Percentiles rank a stretch among this genome's conserved stretches.
Conservation (phyloP, 345 rosid species). For the Citrus mangshanensis region DNA sequence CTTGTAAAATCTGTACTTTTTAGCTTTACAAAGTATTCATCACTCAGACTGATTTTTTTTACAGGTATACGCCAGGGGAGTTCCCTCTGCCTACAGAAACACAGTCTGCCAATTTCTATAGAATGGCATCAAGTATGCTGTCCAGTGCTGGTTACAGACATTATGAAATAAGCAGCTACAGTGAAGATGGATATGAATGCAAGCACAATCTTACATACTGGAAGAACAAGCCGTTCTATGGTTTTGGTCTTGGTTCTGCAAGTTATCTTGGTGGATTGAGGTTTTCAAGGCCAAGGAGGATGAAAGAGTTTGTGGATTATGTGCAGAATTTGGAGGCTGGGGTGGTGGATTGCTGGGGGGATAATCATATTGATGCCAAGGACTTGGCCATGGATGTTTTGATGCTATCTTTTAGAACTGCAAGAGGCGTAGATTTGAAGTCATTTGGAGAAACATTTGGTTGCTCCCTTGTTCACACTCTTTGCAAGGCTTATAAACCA, state of each 20-base stretch:
- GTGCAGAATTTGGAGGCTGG: slow-evolving; percentile 66
- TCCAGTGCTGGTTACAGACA: slow-evolving; percentile 64
- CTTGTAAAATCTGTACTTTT: background rate
- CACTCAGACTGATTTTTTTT: slow-evolving; percentile 9
- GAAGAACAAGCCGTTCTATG: slow-evolving; percentile 81
- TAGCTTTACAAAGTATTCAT: background rate
- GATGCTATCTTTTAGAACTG: slow-evolving; percentile 90
- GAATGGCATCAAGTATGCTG: slow-evolving; percentile 65
- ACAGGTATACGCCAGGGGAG: slow-evolving; percentile 86
- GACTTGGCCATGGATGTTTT: slow-evolving; percentile 78
- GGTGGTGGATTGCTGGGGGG: slow-evolving; percentile 27
- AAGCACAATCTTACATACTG: slow-evolving; percentile 85
- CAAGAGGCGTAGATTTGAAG: slow-evolving; percentile 67
- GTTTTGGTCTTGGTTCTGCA: slow-evolving; percentile 92
- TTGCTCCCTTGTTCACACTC: slow-evolving; percentile 38
- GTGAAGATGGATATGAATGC: slow-evolving; percentile 65
- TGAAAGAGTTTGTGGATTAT: slow-evolving; percentile 60
- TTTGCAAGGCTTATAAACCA: slow-evolving; percentile 61
- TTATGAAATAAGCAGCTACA: slow-evolving; percentile 85
- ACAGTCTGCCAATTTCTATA: slow-evolving; percentile 77
- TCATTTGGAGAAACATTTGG: slow-evolving; percentile 63
- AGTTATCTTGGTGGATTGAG: slow-evolving; percentile 74
- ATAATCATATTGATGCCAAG: slow-evolving; percentile 37
- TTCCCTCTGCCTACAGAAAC: slow-evolving; percentile 85
- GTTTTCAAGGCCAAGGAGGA: slow-evolving; percentile 86